phyloP scores from a whole-genome alignment of 306 rosid species.

The Sicyos baderoa region DNA sequence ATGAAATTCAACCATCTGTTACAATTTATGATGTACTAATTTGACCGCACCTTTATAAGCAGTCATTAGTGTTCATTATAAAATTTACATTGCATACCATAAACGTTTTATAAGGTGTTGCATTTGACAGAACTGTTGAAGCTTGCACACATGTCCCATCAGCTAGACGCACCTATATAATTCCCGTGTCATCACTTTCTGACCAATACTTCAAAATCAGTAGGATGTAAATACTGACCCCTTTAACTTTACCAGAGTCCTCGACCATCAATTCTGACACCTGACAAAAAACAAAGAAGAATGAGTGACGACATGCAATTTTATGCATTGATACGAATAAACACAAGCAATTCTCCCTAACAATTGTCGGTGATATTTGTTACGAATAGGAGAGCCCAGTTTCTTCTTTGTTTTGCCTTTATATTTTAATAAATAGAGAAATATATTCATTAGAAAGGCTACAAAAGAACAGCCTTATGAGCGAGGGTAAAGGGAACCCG shows the following conservation, averaged over 20 bases:
- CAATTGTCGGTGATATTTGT: neutral
- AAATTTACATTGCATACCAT: slow-evolving; percentile 35
- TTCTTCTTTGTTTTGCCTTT: neutral
- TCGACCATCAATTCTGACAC: slow-evolving; percentile 62
- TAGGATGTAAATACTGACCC: slow-evolving; percentile 58
- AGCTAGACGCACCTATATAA: slow-evolving; percentile 57
- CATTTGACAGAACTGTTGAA: slow-evolving; percentile 75
- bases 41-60: too few species aligned
- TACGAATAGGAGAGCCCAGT: neutral
- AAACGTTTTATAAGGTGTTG: slow-evolving; percentile 84
- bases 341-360: neutral
- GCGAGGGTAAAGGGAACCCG: neutral
- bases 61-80: too few species aligned
- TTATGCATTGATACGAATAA: neutral
- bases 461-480: neutral
- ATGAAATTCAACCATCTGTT: neutral
- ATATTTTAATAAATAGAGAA: neutral
- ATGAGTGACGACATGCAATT: slow-evolving; percentile 13
- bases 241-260: slow-evolving; percentile 53
- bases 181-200: slow-evolving; percentile 22
- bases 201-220: slow-evolving; percentile 31
- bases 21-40: neutral
- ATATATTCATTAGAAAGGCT: neutral
- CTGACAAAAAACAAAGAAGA: slow-evolving; percentile 27
- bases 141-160: slow-evolving; percentile 73